Conservation (phyloP, 371 early-diverging fungal genomes). For the Haplosporangium sp. region DNA sequence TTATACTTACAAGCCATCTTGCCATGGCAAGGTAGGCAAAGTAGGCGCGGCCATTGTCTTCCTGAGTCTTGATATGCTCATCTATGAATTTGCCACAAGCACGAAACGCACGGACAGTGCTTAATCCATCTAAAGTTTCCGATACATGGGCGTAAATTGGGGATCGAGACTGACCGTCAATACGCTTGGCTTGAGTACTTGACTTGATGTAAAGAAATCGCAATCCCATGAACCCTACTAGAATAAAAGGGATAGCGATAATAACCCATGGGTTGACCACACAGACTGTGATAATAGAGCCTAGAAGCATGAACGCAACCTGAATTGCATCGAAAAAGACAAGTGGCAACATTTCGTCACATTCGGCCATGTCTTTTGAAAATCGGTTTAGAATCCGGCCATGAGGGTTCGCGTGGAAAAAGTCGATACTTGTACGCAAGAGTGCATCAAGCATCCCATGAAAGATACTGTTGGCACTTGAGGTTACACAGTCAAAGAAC, state of each 20-base stretch:
- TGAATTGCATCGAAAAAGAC: constrained; percentile 65
- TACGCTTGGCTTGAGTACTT: constrained; percentile 76
- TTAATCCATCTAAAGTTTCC: constrained; percentile 68
- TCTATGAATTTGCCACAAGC: constrained; percentile 47
- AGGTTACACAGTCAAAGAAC: constrained; percentile 46
- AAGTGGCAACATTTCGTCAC: constrained; percentile 66
- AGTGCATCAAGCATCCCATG: constrained; percentile 55
- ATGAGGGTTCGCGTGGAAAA: constrained; percentile 74
- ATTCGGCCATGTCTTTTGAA: constrained; percentile 69
- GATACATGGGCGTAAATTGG: constrained; percentile 72
- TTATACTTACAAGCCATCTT: constrained; percentile 56
- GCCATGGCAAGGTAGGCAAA: constrained; percentile 58
- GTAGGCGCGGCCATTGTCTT: constrained; percentile 60
- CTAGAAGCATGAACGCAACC: constrained; percentile 57
- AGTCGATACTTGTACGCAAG: constrained; percentile 48
- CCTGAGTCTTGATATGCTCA: constrained; percentile 44
- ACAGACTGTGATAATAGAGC: constrained; percentile 58
- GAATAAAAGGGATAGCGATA: constrained; percentile 55
- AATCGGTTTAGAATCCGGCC: constrained; percentile 77
- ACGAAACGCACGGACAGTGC: constrained; percentile 59
- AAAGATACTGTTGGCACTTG: constrained; percentile 44
- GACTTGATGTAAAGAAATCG: constrained; percentile 60
- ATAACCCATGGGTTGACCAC: constrained; percentile 57
- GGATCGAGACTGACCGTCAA: constrained; percentile 67
- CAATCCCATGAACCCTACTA: constrained; percentile 44